Conservation (phyloP, 305 asterid species). For the Coffea humblotiana region DNA sequence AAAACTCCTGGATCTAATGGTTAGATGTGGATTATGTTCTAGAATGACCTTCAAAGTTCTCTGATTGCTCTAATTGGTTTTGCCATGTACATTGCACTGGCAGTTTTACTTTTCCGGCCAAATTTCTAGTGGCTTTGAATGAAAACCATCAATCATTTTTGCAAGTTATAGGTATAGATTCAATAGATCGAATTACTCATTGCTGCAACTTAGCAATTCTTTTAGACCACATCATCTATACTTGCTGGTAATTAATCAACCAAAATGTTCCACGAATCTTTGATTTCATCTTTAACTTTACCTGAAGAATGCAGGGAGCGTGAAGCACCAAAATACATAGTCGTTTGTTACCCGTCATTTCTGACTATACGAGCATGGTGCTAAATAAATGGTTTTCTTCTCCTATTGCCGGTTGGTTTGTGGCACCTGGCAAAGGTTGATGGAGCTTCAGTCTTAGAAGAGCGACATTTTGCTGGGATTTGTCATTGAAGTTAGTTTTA, state of each 20-base stretch:
- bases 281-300: not conserved
- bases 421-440: not conserved
- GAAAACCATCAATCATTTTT: not conserved
- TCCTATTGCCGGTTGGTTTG: conserved; percentile 21
- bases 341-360: conserved; percentile 21
- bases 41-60: conserved; percentile 55
- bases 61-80: conserved; percentile 55
- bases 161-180: not conserved
- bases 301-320: not conserved
- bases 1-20: conserved; percentile 10
- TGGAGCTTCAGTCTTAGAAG: conserved; percentile 6
- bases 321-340: conserved; percentile 51
- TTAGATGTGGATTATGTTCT: conserved; percentile 8
- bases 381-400: conserved; percentile 32
- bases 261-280: not conserved
- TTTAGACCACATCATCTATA: not conserved
- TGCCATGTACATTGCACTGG: not conserved
- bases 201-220: not conserved
- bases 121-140: not conserved
- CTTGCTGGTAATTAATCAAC: not conserved
- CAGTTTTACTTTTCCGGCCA: not conserved
- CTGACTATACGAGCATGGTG: conserved; percentile 60
- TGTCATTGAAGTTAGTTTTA: no score
- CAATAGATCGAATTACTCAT: not conserved
- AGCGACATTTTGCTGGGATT: not conserved